Conservation (phyloP, 805 yeast species). For the Kregervanrija pseudodelftensis region DNA sequence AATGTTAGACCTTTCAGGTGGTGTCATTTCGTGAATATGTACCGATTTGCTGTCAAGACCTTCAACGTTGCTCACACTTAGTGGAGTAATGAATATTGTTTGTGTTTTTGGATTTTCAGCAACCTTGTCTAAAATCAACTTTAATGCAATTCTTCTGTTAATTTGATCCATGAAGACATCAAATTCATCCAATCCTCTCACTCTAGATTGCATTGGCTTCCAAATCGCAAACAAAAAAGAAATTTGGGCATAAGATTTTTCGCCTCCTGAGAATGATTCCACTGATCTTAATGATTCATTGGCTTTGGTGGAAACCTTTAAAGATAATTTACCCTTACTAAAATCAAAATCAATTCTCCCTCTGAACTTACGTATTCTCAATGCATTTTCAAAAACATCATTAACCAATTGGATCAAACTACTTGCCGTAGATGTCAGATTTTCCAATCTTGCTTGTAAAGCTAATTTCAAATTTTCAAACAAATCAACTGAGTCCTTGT, state of each 20-base stretch:
- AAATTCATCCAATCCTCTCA: conserved; percentile 90
- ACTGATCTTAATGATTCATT: conserved; percentile 59
- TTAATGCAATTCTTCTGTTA: conserved; percentile 73
- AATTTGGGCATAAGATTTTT: conserved; percentile 88
- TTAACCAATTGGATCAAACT: conserved; percentile 43
- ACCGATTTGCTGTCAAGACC: conserved; percentile 48
- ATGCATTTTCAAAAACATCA: conserved; percentile 49
- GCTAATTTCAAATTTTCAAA: conserved; percentile 28
- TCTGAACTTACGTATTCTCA: conserved; percentile 60
- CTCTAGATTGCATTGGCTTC: conserved; percentile 83
- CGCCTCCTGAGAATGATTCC: conserved; percentile 92
- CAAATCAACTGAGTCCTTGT: conserved; percentile 27
- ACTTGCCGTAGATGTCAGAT: conserved; percentile 33
- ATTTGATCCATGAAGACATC: conserved; percentile 98
- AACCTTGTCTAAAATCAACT: conserved; percentile 63
- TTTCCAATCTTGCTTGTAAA: conserved; percentile 34
- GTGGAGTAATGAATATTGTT: conserved; percentile 90
- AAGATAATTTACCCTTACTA: conserved; percentile 39
- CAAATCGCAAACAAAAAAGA: conserved; percentile 84
- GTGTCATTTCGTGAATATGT: conserved; percentile 52
- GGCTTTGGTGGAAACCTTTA: conserved; percentile 55
- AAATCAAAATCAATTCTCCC: conserved; percentile 68
- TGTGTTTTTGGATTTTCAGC: conserved; percentile 62
- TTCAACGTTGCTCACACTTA: conserved; percentile 72
- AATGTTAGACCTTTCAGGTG: conserved; percentile 24